Evolutionary conservation across 2,329 filamentous ascomycete species (phyloP).

Genomic region (Pseudogymnoascus sp.): DNA sequence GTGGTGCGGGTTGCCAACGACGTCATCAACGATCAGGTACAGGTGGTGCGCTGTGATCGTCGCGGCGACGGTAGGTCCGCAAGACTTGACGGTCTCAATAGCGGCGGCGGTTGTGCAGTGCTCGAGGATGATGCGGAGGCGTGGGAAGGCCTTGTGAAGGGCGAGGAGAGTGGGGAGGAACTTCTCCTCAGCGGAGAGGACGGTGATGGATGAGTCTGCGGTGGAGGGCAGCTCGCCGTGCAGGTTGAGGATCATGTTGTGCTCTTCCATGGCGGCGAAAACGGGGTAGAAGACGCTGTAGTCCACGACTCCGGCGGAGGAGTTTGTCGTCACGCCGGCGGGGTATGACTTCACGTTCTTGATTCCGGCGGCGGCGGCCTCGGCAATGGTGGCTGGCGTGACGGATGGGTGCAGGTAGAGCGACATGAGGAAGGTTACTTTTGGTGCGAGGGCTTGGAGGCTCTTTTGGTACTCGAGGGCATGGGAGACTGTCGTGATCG

Average conservation of each 20-base stretch:
- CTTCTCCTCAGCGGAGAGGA: constrained; percentile 61
- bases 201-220: constrained; percentile 37
- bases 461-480: constrained; percentile 59
- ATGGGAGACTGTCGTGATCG: constrained; percentile 51
- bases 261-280: constrained; percentile 81
- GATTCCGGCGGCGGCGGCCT: constrained; percentile 23
- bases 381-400: constrained; percentile 22
- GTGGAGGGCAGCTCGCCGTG: constrained; percentile 69
- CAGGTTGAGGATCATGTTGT: constrained; percentile 80
- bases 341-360: constrained; percentile 25
- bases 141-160: constrained; percentile 68
- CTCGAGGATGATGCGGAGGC: constrained; percentile 63
- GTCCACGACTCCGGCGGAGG: constrained; percentile 59
- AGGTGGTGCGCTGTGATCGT: constrained; percentile 86
- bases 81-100: constrained; percentile 66
- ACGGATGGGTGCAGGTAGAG: constrained; percentile 33
- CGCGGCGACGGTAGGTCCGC: constrained; percentile 67
- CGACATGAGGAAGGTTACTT: constrained; percentile 65
- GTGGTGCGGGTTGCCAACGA: constrained; percentile 57
- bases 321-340: constrained; percentile 58
- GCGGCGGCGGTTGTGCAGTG: constrained; percentile 84
- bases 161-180: constrained; percentile 75
- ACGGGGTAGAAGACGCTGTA: constrained; percentile 67
- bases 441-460: constrained; percentile 51
- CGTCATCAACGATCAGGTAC: constrained; percentile 70